These are phyloP conservation scores for Naganishia kalamii DNA, from an alignment of 768 basidiomycete species.

Conservation along the genomic window DNA sequence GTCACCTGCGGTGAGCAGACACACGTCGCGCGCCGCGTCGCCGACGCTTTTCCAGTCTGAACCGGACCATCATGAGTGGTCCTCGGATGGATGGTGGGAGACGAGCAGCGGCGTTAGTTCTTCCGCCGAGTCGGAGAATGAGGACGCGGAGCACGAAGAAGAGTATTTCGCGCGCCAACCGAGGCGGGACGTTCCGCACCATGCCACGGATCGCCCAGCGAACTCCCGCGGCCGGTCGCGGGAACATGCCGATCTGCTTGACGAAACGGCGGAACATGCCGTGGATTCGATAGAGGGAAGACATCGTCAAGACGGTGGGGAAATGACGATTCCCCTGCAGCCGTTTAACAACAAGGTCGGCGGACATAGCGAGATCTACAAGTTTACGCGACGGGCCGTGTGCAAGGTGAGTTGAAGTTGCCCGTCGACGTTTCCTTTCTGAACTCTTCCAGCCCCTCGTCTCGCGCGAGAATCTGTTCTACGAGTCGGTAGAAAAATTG, in stretches of 20 bases:
- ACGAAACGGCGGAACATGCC: background rate
- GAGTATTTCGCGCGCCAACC: background rate
- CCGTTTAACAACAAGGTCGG: conserved; percentile 98
- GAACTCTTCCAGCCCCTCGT: conserved; percentile 72
- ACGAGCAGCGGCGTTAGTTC: conserved; percentile 10
- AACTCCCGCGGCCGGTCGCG: too few species aligned
- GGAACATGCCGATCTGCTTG: background rate
- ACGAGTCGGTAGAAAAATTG: conserved; percentile 90
- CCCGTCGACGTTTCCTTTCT: conserved; percentile 28
- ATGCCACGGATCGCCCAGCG: too few species aligned
- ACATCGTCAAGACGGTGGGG: conserved; percentile 3
- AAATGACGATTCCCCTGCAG: conserved; percentile 70
- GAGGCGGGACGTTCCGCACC: too few species aligned
- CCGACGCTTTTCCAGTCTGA: background rate
- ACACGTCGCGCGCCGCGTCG: conserved; percentile 3
- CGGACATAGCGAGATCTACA: conserved; percentile 93
- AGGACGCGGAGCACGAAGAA: background rate
- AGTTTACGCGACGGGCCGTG: conserved; percentile 92
- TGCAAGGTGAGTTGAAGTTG: conserved; percentile 99
- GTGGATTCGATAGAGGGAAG: background rate
- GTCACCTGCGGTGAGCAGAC: background rate
- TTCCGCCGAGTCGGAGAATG: conserved; percentile 6
- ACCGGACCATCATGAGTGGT: background rate
- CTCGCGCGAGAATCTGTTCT: conserved; percentile 93
- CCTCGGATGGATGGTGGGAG: background rate